Evolutionary conservation across 805 yeast genomes (phyloP).

Genomic region (Kodamaea kaohsiungensis): DNA sequence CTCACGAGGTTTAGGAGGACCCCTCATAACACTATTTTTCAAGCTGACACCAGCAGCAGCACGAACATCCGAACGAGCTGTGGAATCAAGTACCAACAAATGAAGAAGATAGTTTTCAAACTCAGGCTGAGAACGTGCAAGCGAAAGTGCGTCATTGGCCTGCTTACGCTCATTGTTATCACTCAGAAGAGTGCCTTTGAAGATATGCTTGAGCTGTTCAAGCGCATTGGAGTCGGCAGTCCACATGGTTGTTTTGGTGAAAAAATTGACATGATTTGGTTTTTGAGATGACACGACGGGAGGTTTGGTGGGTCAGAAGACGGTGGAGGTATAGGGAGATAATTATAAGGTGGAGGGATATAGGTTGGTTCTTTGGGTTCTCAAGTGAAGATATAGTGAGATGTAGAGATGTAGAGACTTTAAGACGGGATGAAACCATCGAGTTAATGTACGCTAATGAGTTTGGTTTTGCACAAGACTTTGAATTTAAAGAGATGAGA

Average conservation of each 20-base stretch:
- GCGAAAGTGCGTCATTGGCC: constrained; percentile 73
- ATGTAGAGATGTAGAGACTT: neutral
- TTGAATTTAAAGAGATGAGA: neutral
- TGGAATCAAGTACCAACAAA: constrained; percentile 58
- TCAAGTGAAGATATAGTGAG: too few relatives aligned
- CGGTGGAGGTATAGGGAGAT: too few relatives aligned
- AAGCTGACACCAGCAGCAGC: constrained; percentile 88
- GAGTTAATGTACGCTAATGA: neutral
- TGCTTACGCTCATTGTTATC: constrained; percentile 52
- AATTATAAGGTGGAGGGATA: too few relatives aligned
- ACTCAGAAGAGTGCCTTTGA: constrained; percentile 71
- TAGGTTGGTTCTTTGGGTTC: too few relatives aligned
- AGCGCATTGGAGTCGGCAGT: constrained; percentile 62
- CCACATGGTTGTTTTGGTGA: constrained; percentile 45
- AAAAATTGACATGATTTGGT: neutral
- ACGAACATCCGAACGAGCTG: constrained; percentile 55
- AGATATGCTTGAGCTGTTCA: constrained; percentile 62
- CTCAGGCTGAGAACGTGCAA: constrained; percentile 72
- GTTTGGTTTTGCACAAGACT: neutral
- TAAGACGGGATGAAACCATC: neutral
- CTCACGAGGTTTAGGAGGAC: constrained; percentile 23
- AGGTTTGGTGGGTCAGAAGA: neutral
- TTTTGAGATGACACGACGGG: neutral
- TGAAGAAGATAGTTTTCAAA: constrained; percentile 77
- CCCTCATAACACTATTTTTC: constrained; percentile 56